phyloP scores from a whole-genome alignment of 306 rosid species.

The Abrus precatorius region DNA sequence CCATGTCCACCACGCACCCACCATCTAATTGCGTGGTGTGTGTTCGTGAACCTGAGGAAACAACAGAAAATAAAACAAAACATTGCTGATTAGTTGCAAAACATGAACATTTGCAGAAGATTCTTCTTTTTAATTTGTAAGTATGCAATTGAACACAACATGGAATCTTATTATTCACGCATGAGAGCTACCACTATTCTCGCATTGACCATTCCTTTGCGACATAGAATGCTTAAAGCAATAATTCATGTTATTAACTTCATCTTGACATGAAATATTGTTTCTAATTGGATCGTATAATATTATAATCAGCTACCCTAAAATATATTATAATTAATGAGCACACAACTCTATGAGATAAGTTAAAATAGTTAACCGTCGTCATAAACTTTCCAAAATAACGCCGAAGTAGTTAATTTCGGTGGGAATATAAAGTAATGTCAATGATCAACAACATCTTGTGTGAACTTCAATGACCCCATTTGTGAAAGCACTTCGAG shows the following conservation, averaged over 20 bases:
- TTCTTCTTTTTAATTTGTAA: conserved; percentile 39
- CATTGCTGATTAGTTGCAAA: conserved; percentile 22
- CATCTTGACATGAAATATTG: neutral
- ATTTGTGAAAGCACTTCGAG: conserved; percentile 20
- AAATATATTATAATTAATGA: neutral
- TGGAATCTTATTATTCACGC: conserved; percentile 49
- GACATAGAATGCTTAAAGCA: neutral
- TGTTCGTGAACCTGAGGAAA: conserved; percentile 33
- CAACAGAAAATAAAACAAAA: conserved; percentile 26
- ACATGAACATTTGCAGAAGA: conserved; percentile 36
- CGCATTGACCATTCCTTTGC: conserved; percentile 26
- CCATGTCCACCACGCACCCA: conserved; percentile 43
- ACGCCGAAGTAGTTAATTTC: conserved; percentile 42
- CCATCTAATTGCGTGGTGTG: conserved; percentile 30
- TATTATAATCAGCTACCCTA: neutral
- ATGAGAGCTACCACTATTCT: conserved; percentile 35
- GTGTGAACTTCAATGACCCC: conserved; percentile 38
- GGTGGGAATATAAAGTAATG: conserved; percentile 42
- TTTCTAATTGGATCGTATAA: neutral
- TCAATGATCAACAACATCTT: conserved; percentile 43
- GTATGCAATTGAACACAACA: conserved; percentile 32
- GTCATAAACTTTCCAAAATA: conserved; percentile 7
- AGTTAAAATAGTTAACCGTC: conserved; percentile 48
- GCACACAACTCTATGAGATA: conserved; percentile 9
- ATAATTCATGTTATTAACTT: conserved; percentile 14